These are phyloP conservation scores for Bonia amplexicaulis DNA, from an alignment of 176 grass and related monocot species.

Conservation along the genomic window DNA sequence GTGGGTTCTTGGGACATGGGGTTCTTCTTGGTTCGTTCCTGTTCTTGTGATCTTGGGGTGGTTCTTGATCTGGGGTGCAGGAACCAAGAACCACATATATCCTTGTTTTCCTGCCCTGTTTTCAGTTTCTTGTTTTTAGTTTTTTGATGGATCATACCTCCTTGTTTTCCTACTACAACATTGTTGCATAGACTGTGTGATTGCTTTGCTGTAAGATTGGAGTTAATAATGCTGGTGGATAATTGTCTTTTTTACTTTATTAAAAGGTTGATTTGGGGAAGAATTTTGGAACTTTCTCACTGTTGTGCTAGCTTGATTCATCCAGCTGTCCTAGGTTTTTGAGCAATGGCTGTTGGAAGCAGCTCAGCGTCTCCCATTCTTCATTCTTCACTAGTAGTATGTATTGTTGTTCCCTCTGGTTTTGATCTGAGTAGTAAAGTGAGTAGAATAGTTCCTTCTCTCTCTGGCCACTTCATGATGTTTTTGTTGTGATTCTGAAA, in stretches of 20 bases:
- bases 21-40: neutral
- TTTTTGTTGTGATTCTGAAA: conserved; percentile 39
- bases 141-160: neutral
- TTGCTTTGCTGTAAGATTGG: neutral
- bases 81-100: neutral
- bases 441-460: conserved; percentile 22
- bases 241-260: neutral
- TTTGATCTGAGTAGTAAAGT: conserved; percentile 9
- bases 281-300: neutral
- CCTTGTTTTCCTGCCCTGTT: neutral
- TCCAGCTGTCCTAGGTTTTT: neutral
- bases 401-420: neutral
- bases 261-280: neutral
- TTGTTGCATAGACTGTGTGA: neutral
- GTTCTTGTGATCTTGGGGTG: conserved; percentile 9
- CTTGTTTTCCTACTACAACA: neutral
- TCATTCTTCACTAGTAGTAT: neutral
- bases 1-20: conserved; percentile 25
- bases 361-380: conserved; percentile 8
- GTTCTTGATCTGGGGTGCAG: neutral
- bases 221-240: conserved; percentile 12
- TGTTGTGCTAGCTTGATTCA: neutral
- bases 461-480: conserved; percentile 18
- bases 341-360: conserved; percentile 15
- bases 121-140: neutral